A percentile compares a stretch with the other conserved stretches of the same genome.
These are phyloP conservation scores for Sphagnum tenellum DNA, from an alignment of 225 moss, liverwort and hornwort species.

Conservation along the genomic window DNA sequence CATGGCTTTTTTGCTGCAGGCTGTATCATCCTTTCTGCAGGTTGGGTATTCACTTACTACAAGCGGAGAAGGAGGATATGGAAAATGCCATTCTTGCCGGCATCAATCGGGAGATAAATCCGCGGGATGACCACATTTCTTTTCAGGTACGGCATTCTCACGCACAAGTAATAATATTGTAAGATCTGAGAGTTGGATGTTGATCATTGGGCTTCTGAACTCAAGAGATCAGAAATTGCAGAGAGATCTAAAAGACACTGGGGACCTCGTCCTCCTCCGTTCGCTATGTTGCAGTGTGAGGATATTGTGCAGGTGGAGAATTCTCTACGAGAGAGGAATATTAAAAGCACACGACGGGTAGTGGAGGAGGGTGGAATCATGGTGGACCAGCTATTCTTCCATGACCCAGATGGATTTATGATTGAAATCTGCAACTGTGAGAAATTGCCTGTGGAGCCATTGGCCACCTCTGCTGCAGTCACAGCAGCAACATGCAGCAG, in stretches of 20 bases:
- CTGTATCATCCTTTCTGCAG: conserved; percentile 5
- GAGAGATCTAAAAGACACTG: too few relatives aligned
- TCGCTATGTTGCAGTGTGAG: conserved; percentile 31
- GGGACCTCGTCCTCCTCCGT: too few relatives aligned
- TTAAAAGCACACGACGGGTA: conserved; percentile 35
- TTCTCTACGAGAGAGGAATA: conserved; percentile 43
- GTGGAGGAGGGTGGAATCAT: conserved; percentile 46
- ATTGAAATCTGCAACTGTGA: conserved; percentile 89
- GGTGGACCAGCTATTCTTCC: conserved; percentile 87
- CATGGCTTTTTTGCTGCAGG: too few relatives aligned
- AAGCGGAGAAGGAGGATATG: conserved; percentile 34
- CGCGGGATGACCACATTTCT: conserved; percentile 71
- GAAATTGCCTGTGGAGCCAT: conserved; percentile 55
- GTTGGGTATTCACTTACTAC: conserved; percentile 70
- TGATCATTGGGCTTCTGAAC: too few relatives aligned
- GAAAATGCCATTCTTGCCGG: conserved; percentile 7
- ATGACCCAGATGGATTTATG: conserved; percentile 87
- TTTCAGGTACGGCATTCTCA: conserved; percentile 46
- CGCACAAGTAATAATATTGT: too few relatives aligned
- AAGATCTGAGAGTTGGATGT: too few relatives aligned
- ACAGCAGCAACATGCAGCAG: not conserved
- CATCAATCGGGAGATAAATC: conserved; percentile 49
- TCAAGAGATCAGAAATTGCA: too few relatives aligned
- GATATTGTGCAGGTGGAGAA: conserved; percentile 53
- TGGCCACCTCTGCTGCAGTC: conserved; percentile 20